These are phyloP conservation scores for Exophiala sideris DNA, from an alignment of 2,329 filamentous ascomycete genomes.

Conservation along the genomic window DNA sequence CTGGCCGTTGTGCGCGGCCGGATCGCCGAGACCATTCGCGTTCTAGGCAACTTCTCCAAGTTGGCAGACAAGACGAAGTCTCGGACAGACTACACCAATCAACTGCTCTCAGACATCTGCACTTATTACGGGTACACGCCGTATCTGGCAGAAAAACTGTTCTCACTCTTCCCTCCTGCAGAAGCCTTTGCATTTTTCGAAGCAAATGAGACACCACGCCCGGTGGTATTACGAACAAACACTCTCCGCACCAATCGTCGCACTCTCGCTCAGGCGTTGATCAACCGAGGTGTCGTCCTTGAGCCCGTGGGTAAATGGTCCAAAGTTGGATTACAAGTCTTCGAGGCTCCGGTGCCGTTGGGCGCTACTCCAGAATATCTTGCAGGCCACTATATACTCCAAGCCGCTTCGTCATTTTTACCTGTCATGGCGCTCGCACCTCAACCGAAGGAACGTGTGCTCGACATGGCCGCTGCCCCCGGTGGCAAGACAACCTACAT, in stretches of 20 bases:
- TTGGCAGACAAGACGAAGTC: slow-evolving; percentile 76
- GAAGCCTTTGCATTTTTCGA: slow-evolving; percentile 99
- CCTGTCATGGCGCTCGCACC: slow-evolving; percentile 96
- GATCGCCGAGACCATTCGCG: slow-evolving; percentile 89
- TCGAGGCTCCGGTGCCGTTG: slow-evolving; percentile 81
- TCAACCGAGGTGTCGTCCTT: slow-evolving; percentile 92
- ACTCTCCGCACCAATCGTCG: slow-evolving; percentile 74
- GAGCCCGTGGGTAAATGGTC: slow-evolving; percentile 98
- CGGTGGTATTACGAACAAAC: slow-evolving; percentile 94
- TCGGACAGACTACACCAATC: slow-evolving; percentile 79
- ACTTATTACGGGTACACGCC: slow-evolving; percentile 95
- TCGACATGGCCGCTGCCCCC: slow-evolving; percentile 93
- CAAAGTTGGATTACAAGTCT: slow-evolving; percentile 94
- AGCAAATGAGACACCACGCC: slow-evolving; percentile 91
- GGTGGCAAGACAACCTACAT: slow-evolving; percentile 96
- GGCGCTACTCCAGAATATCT: slow-evolving; percentile 97
- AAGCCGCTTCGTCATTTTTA: slow-evolving; percentile 93
- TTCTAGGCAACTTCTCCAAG: slow-evolving; percentile 83
- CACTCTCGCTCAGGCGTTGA: slow-evolving; percentile 86
- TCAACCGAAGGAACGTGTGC: slow-evolving; percentile 84
- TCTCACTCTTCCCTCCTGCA: slow-evolving; percentile 83
- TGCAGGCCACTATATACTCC: slow-evolving; percentile 94
- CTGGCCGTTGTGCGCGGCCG: slow-evolving; percentile 81
- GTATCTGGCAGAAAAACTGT: slow-evolving; percentile 93
- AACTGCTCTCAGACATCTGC: slow-evolving; percentile 87